Conservation (phyloP, 2,329 filamentous ascomycete genomes). For the Chaetomium globosum region DNA sequence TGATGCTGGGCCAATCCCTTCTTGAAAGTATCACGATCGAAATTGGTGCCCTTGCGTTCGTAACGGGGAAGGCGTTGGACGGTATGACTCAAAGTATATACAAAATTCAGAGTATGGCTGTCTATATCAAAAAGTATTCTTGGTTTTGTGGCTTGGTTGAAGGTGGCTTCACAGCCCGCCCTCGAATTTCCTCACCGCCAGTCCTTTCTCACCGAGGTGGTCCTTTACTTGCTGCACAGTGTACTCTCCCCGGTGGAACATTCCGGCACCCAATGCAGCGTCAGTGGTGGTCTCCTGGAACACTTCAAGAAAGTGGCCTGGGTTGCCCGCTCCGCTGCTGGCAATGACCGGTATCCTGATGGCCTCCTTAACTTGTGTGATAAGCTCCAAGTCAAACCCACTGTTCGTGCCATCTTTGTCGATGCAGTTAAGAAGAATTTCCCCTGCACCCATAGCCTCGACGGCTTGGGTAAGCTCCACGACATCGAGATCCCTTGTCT, state of each 20-base stretch:
- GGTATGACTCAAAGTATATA: no score
- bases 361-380: conserved; percentile 82
- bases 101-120: not conserved
- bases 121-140: not conserved
- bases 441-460: conserved; percentile 92
- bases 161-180: conserved; percentile 45
- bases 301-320: conserved; percentile 86
- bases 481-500: conserved; percentile 92
- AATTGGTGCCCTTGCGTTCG: not conserved
- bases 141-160: not conserved
- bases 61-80: not conserved
- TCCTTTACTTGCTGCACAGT: conserved; percentile 94
- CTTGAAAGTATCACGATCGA: not conserved
- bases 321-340: conserved; percentile 86
- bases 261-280: conserved; percentile 90
- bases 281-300: conserved; percentile 85
- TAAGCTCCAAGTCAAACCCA: conserved; percentile 92
- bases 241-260: conserved; percentile 96
- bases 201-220: conserved; percentile 67
- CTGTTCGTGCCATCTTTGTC: conserved; percentile 94
- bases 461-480: conserved; percentile 85
- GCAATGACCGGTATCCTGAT: conserved; percentile 94
- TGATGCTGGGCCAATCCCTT: not conserved
- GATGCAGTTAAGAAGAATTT: conserved; percentile 96
- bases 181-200: conserved; percentile 81